Base-by-base conservation (phyloP, 306 rosid species). In the Cucurbita pepo region DNA sequence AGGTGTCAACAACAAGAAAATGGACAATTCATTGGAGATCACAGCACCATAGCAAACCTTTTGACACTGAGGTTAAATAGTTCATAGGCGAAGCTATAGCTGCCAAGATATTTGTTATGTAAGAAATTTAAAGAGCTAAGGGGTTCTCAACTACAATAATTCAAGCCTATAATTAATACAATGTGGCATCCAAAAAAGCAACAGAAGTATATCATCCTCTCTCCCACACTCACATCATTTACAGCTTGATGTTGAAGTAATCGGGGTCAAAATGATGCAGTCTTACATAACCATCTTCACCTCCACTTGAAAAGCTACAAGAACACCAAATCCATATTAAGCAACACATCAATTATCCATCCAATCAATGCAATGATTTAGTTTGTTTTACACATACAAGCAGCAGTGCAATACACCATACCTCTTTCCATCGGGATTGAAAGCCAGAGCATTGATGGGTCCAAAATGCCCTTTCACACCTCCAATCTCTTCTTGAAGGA, bases 401-500 rank as follows among this genome's bases (percentile, higher is more conserved):
- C 25, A 40, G 30, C 25, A 62, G 48, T 19, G 22, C 56, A 51
- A 47, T 13, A 69, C 16, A 61, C 37, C 44, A 47, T 83, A 94
- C 98, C 98, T 94, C 82, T 77, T 90, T 21, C 98, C 98, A 76
- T 94, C 96, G 37, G 97, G 97, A 61, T 94, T 94, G 83, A 94
- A 90, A 66, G 99, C 96, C 82, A 94, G 66, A 57, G 97, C 95
- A 81, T 94, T 94, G 67, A 94, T 94, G 6, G 97, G 99, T 82
- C 99, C 99, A 78, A 91, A 94, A 79, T 94, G 99, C 54, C 99
- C 99, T 78, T 94, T 94, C 37, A 94, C 97, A 56, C 97, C 98
- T 52, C 98, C 97, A 81, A 94, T 89, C 83, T 94, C 98, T 85
- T 89, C 98, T 87, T 88, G 95, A 77, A 94, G 95, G 83, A 94